phyloP scores from a whole-genome alignment of 2,329 filamentous ascomycete species.

The Neopestalotiopsis sp. region DNA sequence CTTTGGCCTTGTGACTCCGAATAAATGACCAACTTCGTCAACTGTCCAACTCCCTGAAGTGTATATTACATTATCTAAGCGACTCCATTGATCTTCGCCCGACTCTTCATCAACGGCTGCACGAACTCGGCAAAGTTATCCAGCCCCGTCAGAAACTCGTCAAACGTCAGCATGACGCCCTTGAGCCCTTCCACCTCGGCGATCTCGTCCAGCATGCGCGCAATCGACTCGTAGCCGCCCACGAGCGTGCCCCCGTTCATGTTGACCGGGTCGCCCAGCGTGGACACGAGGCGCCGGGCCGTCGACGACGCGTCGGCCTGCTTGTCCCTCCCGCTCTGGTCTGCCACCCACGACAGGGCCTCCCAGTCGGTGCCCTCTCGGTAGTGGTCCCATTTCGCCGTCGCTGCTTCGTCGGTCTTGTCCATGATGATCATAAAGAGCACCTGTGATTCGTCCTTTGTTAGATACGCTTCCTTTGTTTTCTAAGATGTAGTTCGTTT shows the following conservation, averaged over 20 bases:
- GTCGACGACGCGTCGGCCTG: slow-evolving; percentile 16
- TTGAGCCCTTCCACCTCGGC: slow-evolving; percentile 19
- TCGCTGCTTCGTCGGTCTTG: slow-evolving; percentile 20
- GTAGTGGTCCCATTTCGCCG: slow-evolving; percentile 18
- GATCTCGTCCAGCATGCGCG: slow-evolving; percentile 18
- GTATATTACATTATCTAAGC: background rate
- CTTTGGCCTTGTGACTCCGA: background rate
- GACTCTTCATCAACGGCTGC: slow-evolving; percentile 20
- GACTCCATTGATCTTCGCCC: slow-evolving; percentile 15
- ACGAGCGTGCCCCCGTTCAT: slow-evolving; percentile 20
- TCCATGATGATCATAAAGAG: slow-evolving; percentile 20
- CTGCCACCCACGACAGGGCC: slow-evolving; percentile 19
- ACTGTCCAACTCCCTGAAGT: background rate
- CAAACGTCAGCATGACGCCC: slow-evolving; percentile 19
- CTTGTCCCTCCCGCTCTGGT: slow-evolving; percentile 18
- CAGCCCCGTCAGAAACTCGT: slow-evolving; percentile 18
- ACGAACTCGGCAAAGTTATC: slow-evolving; percentile 18
- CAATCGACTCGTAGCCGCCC: slow-evolving; percentile 17
- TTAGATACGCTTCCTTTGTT: background rate
- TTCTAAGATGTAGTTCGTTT: background rate
- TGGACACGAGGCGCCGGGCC: slow-evolving; percentile 15
- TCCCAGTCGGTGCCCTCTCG: slow-evolving; percentile 19
- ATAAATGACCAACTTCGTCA: background rate
- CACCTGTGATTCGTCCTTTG: slow-evolving; percentile 3
- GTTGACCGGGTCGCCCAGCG: slow-evolving; percentile 17